A percentile compares a stretch with the other conserved stretches of the same genome.
Conservation (phyloP, 2,329 filamentous ascomycete species). For the Tolypocladium sp. region DNA sequence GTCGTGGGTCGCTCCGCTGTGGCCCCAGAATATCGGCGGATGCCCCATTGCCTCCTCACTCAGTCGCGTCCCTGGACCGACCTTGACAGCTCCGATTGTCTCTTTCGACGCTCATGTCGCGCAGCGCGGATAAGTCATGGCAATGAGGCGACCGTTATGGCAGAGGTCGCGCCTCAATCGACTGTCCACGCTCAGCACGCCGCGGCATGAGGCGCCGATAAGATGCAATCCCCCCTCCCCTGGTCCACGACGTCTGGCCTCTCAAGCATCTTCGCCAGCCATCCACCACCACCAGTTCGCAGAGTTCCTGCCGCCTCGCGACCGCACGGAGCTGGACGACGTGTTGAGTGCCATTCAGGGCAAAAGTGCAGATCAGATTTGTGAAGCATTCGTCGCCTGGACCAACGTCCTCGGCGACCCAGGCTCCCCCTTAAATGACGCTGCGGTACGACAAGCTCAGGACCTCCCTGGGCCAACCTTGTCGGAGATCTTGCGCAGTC, state of each 20-base stretch:
- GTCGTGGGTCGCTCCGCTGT: slow-evolving; percentile 1
- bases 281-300: slow-evolving; percentile 2
- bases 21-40: background rate
- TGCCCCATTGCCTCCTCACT: background rate
- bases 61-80: background rate
- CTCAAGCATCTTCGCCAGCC: slow-evolving; percentile 5
- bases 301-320: slow-evolving; percentile 5
- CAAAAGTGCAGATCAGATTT: slow-evolving; percentile 13
- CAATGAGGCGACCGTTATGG: slow-evolving; percentile 15
- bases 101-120: background rate
- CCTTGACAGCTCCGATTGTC: background rate
- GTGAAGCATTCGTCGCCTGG: slow-evolving; percentile 17
- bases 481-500: slow-evolving; percentile 50
- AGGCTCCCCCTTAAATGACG: slow-evolving; percentile 8
- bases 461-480: slow-evolving; percentile 46
- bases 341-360: slow-evolving; percentile 23
- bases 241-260: slow-evolving; percentile 15
- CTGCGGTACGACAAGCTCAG: slow-evolving; percentile 20
- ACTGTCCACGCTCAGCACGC: slow-evolving; percentile 8
- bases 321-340: slow-evolving; percentile 10
- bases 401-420: slow-evolving; percentile 11
- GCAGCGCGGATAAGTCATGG: slow-evolving; percentile 14
- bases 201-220: slow-evolving; percentile 13
- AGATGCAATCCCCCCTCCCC: slow-evolving; percentile 11
- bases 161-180: slow-evolving; percentile 13